Evolutionary conservation across 75 land plant genomes (phyloP).

Genomic region (Picea sitchensis): DNA sequence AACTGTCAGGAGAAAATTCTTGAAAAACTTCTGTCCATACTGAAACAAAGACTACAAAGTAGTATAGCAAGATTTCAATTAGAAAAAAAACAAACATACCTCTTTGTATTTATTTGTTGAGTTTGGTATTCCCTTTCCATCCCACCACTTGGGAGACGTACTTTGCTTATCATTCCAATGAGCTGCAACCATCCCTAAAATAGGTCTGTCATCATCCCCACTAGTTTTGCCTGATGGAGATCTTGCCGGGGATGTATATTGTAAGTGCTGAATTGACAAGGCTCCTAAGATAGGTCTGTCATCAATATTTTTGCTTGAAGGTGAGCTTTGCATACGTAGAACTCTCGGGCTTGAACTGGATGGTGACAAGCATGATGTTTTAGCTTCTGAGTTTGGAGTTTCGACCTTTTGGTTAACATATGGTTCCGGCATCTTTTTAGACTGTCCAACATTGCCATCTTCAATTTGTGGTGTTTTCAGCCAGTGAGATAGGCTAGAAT

Average conservation of each 20-base stretch:
- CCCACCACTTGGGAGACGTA: conserved; percentile 45
- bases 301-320: conserved; percentile 17
- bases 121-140: conserved; percentile 88
- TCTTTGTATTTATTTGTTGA: conserved; percentile 85
- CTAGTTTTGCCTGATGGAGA: conserved; percentile 36
- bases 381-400: too few relatives aligned
- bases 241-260: conserved; percentile 38
- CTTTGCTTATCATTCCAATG: conserved; percentile 44
- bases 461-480: conserved; percentile 15
- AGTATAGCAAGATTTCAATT: not conserved
- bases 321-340: not conserved
- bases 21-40: not conserved
- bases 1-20: not conserved
- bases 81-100: conserved; percentile 27
- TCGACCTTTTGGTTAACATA: too few relatives aligned
- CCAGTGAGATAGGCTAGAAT: conserved; percentile 65
- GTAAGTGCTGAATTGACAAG: conserved; percentile 50
- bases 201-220: conserved; percentile 67
- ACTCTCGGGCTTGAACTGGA: too few relatives aligned
- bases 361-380: too few relatives aligned
- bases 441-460: conserved; percentile 10
- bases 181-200: conserved; percentile 60
- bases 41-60: not conserved
- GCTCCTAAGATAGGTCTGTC: conserved; percentile 68
- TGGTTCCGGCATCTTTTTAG: not conserved